Percentiles rank a stretch among this genome's conserved stretches.
These are phyloP conservation scores for Stagonosporopsis tanaceti DNA, from an alignment of 2,329 filamentous ascomycete genomes.

Conservation along the genomic window DNA sequence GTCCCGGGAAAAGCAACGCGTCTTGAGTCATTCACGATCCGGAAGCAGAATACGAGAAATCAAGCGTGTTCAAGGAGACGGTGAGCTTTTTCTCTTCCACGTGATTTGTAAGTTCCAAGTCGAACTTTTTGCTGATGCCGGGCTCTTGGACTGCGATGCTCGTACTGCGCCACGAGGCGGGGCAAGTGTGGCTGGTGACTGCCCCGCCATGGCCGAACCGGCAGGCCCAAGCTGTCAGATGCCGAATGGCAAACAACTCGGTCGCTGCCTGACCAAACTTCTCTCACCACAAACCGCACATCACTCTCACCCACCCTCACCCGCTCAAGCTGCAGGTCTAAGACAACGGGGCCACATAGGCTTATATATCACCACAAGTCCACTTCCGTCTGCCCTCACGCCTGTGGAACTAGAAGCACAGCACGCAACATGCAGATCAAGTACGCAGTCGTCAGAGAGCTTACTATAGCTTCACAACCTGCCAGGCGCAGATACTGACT, in stretches of 20 bases:
- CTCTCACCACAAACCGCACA: constrained; percentile 7
- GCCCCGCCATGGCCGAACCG: constrained; percentile 25
- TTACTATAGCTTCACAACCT: background rate
- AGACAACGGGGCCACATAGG: background rate
- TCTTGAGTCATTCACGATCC: background rate
- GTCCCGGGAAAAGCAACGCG: constrained; percentile 13
- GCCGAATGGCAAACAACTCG: constrained; percentile 14
- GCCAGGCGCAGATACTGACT: constrained; percentile 17
- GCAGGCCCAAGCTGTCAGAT: constrained; percentile 24
- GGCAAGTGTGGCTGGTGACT: constrained; percentile 14
- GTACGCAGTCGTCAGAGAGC: constrained; percentile 26
- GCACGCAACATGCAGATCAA: constrained; percentile 48
- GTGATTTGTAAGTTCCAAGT: background rate
- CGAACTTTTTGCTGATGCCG: background rate
- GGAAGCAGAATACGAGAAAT: background rate
- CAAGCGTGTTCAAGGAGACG: background rate
- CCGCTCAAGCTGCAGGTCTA: background rate
- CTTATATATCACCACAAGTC: background rate
- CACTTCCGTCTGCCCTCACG: background rate
- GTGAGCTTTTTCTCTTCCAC: background rate
- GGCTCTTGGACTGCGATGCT: background rate
- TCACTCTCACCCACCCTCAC: background rate
- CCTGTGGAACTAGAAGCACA: constrained; percentile 5
- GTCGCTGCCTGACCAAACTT: constrained; percentile 24
- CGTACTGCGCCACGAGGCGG: constrained; percentile 14